Evolutionary conservation across 495 filamentous ascomycete genomes (phyloP), one percentile per base, ranked within the genome.

Genomic region (Aspergillus conjunctus): DNA sequence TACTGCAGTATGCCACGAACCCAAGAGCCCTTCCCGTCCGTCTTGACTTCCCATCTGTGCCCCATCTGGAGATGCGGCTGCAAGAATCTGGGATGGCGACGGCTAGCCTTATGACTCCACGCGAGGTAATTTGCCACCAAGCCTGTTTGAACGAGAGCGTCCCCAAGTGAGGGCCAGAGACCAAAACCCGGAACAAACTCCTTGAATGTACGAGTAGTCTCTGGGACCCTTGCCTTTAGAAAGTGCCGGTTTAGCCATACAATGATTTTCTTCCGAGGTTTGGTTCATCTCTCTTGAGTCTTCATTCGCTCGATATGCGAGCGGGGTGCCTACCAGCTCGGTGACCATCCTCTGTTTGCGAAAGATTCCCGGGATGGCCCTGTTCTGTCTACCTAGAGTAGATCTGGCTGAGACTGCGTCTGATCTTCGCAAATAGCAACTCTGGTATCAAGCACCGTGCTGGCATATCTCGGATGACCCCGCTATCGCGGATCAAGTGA

Each of bases 31-130:
- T 41, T n/a, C 37, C 15, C 11, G 37, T 4, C 4, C 0, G 3
- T n/a, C 15, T n/a, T 41, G 37, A 41, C 44, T 48, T 18, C 44
- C n/a, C 18, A 1, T 17, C 17, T 14, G 39, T 48, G 20, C 44
- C 44, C 44, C 44, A 21, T 46, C 17, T n/a, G 20, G 44, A 7
- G 18, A 48, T 21, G n/a, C n/a, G 44, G 44, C 44, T 48, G 44
- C 44, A 48, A 41, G 2, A 21, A 48, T 48, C 20, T 48, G 44
- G 26, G 44, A 48, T 21, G 44, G 44, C 44, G 18, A 48, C 44
- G 37, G 37, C 11, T 17, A 21, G 17, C 44, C 44, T 21, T 20
- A 20, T 17, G 17, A 7, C 44, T 21, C 44, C 44, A 48, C 44
- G 44, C 21, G 17, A 20, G 20, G 18, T 21, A 17, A 11, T 18